Evolutionary conservation across 257 asterid genomes (phyloP).

Genomic region (Solanum infundibuliforme): DNA sequence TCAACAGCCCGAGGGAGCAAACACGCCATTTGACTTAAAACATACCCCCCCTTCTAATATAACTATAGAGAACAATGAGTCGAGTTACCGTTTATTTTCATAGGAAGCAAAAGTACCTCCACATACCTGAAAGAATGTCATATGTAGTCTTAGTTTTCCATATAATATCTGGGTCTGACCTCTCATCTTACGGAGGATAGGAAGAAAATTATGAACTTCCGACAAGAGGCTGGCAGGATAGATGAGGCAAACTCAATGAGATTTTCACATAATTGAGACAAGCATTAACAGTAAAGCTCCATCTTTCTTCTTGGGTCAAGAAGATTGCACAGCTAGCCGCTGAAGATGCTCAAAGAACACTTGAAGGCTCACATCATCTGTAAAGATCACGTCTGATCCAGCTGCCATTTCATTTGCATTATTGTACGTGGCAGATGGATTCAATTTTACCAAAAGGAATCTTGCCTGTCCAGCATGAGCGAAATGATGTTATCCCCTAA

Average conservation of each 20-base stretch:
- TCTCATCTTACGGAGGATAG: conserved; percentile 2
- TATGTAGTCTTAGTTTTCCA: neutral
- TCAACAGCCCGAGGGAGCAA: neutral
- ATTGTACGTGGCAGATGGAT: conserved; percentile 90
- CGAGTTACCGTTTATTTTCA: neutral
- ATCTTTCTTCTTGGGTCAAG: conserved; percentile 23
- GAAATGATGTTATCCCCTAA: neutral
- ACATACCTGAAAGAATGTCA: conserved; percentile 12
- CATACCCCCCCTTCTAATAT: neutral
- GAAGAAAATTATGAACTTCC: neutral
- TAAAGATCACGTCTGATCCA: conserved; percentile 83
- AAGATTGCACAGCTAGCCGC: conserved; percentile 87
- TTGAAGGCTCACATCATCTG: conserved; percentile 91
- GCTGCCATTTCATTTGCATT: conserved; percentile 76
- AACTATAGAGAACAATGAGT: neutral
- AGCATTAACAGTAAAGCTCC: neutral
- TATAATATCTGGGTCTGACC: conserved; percentile 4
- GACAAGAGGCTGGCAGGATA: neutral
- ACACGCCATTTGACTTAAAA: neutral
- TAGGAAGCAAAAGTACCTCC: neutral
- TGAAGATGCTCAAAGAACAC: conserved; percentile 93
- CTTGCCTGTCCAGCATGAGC: conserved; percentile 62
- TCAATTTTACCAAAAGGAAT: conserved; percentile 86
- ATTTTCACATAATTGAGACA: neutral
- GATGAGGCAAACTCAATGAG: neutral